Conservation (phyloP, 352 stramenopile genomes). For the Globisporangium recalcitrans region DNA sequence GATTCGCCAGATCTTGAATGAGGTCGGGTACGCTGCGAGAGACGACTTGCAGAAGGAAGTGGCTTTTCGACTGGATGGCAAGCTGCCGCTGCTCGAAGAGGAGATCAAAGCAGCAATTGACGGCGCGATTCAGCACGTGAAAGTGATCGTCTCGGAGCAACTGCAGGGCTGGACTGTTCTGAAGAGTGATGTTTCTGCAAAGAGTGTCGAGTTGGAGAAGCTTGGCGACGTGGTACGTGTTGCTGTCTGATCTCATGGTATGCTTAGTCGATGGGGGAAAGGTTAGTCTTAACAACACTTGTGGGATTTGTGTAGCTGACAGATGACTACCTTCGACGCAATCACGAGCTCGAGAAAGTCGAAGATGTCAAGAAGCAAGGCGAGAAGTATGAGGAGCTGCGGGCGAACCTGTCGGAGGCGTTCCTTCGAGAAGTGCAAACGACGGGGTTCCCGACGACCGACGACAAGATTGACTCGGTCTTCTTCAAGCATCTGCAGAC, state of each 20-base stretch:
- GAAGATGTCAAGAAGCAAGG: conserved; percentile 50
- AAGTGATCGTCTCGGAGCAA: conserved; percentile 38
- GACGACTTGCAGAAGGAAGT: conserved; percentile 66
- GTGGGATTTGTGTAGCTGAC: conserved; percentile 32
- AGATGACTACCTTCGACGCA: conserved; percentile 64
- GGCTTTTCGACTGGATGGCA: conserved; percentile 53
- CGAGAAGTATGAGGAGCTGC: conserved; percentile 56
- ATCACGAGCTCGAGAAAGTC: conserved; percentile 56
- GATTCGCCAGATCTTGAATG: conserved; percentile 69
- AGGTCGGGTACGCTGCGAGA: conserved; percentile 52
- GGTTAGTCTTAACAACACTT: background rate
- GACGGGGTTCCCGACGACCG: conserved; percentile 49
- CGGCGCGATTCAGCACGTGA: conserved; percentile 48
- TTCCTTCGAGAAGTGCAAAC: conserved; percentile 56
- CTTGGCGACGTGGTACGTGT: conserved; percentile 65
- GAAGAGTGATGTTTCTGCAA: conserved; percentile 52
- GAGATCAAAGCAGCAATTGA: conserved; percentile 60
- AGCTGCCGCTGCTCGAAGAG: conserved; percentile 58
- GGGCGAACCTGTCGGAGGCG: conserved; percentile 40
- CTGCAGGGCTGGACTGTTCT: conserved; percentile 73
- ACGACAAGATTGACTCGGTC: conserved; percentile 57
- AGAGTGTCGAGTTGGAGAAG: conserved; percentile 65
- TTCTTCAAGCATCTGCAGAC: conserved; percentile 58
- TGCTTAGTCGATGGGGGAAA: too few relatives aligned
- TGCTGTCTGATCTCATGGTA: conserved; percentile 4